Evolutionary conservation across 768 basidiomycete genomes (phyloP), one percentile per base, ranked within the genome.

Genomic region (Leccinum rimulosum): DNA sequence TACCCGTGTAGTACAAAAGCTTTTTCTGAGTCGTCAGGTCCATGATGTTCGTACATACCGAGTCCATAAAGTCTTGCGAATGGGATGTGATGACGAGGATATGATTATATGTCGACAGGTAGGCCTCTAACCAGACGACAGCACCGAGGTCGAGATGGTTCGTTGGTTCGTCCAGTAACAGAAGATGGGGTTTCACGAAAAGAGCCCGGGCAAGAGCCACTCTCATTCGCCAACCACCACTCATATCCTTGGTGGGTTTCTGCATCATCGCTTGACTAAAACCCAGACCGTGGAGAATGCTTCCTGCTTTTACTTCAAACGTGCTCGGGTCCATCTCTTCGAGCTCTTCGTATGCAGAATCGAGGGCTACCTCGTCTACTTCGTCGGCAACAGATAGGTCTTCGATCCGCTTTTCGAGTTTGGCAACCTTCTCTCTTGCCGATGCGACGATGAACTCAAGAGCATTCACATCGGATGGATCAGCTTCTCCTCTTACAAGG

Each of bases 31-130:
- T 72, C 62, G 94, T 95, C 59, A 98, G 80, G 69, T 98, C 96
- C 91, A 98, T 96, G 79, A 98, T 88, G 75, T 98, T 95, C 66
- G 96, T 98, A 78, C 96, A 98, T 50, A 98, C 87, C 36, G 83
- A 86, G 75, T 98, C 96, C 93, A 98, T 93, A 82, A 98, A 98
- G 80, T 98, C 96, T 73, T 94, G 92, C n/a, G 96, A 98, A 79
- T 99, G 96, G 52, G 90, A 94, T 8, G 95, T 96, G 79, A 95
- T 90, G 70, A 97, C 92, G 65, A 99, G 85, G 72, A 99, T 98
- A 73, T 99, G 96, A 78, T 96, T 97, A 78, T 99, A 99, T 33
- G 93, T 97, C 31, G 93, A 91, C 45, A 98, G 82, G 76, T 99
- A 99, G 11, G 96, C 96, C 73, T 99, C 96, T 43, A 99, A 80